These are phyloP conservation scores for Histomonas meleagridis DNA, from an alignment of 208 protist species.

Conservation along the genomic window DNA sequence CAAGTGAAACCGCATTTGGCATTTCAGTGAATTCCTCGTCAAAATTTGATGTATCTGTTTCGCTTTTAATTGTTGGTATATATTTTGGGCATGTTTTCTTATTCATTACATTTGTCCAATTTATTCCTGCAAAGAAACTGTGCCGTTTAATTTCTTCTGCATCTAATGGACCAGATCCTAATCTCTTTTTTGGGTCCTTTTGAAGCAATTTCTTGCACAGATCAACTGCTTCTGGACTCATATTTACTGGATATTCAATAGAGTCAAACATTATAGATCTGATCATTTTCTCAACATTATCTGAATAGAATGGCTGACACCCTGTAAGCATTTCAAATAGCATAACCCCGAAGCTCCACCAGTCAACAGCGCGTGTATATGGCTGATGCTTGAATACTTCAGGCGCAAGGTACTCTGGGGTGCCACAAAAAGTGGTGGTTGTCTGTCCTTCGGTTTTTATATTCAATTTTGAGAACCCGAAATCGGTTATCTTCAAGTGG, in stretches of 20 bases:
- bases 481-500: background rate
- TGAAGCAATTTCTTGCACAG: slow-evolving; percentile 32
- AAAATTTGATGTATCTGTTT: slow-evolving; percentile 39
- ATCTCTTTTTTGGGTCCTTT: slow-evolving; percentile 29
- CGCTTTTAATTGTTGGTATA: background rate
- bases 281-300: slow-evolving; percentile 50
- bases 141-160: slow-evolving; percentile 42
- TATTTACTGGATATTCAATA: slow-evolving; percentile 47
- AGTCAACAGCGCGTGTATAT: background rate
- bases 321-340: slow-evolving; percentile 45
- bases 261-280: slow-evolving; percentile 53
- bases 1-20: too few relatives aligned
- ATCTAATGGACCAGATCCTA: slow-evolving; percentile 15
- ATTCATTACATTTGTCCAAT: slow-evolving; percentile 32
- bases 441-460: background rate
- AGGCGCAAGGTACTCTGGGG: background rate
- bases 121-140: slow-evolving; percentile 40
- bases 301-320: background rate
- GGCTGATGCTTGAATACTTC: background rate
- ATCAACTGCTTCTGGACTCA: slow-evolving; percentile 47
- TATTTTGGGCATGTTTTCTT: slow-evolving; percentile 39
- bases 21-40: slow-evolving; percentile 44
- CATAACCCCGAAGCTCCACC: background rate
- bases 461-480: background rate
- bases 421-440: slow-evolving; percentile 4